These are phyloP conservation scores for Elymus sibiricus DNA, from an alignment of 176 grass and related monocot species.

Conservation along the genomic window DNA sequence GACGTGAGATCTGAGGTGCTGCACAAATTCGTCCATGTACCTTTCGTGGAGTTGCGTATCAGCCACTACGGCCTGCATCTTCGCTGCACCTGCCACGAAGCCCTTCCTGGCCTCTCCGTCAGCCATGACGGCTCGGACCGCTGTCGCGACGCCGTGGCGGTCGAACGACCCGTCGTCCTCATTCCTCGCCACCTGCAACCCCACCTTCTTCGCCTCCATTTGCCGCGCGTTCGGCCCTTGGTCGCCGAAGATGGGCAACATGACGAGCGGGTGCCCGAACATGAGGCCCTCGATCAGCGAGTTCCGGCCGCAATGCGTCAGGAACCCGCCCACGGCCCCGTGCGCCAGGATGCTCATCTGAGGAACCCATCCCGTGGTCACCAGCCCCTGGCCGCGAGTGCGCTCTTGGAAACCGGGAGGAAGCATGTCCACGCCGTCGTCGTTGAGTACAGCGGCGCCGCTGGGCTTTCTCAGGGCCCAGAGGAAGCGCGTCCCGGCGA, in stretches of 20 bases:
- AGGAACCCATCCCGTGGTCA: not conserved
- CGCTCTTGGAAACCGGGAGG: not conserved
- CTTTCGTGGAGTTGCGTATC: not conserved
- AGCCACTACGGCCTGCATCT: not conserved
- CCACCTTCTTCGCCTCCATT: not conserved
- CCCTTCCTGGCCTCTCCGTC: not conserved
- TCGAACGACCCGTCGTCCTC: not conserved
- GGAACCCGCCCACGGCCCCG: not conserved
- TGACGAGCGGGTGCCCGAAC: not conserved
- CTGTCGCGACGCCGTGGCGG: not conserved
- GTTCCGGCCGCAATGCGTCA: not conserved
- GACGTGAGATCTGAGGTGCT: not conserved
- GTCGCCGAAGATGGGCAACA: not conserved
- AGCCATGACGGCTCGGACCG: not conserved
- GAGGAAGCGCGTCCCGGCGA: not conserved
- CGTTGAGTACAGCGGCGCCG: not conserved
- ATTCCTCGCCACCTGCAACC: not conserved
- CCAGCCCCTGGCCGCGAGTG: not conserved
- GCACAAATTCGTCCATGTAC: not conserved
- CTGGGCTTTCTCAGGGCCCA: not conserved
- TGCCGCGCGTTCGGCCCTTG: not conserved
- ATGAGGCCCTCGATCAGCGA: not conserved
- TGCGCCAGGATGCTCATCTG: not conserved
- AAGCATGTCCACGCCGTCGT: not conserved
- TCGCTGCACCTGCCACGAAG: not conserved